Evolutionary conservation across 2,329 filamentous ascomycete species (phyloP), one percentile per base, ranked within the genome.

Genomic region (Fusarium sp.): DNA sequence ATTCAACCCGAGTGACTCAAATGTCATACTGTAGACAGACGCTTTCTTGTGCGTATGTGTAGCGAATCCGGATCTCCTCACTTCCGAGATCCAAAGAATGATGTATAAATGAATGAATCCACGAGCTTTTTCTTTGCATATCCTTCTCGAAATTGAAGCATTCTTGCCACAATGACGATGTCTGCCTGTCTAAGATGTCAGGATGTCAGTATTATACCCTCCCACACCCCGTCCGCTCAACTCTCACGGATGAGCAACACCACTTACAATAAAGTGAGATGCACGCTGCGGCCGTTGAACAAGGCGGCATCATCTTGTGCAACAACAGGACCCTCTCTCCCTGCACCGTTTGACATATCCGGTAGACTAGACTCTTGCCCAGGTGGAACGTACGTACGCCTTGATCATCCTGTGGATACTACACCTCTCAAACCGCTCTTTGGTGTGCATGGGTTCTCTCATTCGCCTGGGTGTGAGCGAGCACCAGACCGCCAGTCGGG

Each of bases 401-500:
- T 35, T 57, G 54, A 25, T 57, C 34, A 34, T 57, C 20, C 18
- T 35, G 34, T 57, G 34, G 54, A 35, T 23, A 57, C 54, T 57
- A 34, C 30, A 35, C 54, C 70, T 59, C 37, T 60, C 34, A 62
- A 50, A 30, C 27, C 48, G 34, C 20, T 35, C 16, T 23, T 58
- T 20, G 18, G 63, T 63, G 60, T 68, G 60, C 64, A 50, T 48
- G 48, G 60, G 57, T 39, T 72, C 64, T 48, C 68, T 60, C 71
- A 74, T 59, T 27, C 48, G 30, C 61, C 67, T 68, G 71, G 67
- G 58, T 71, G 73, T 35, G 67, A 59, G 63, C 64, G 48, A 73
- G 43, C 20, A 58, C 54, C 64, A 74, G 72, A 74, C 72, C 72
- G 72, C 72, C 72, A 75, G 72, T 75, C 72, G 72, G 68, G 52